Evolutionary conservation across 169 alveolate genomes (phyloP), one percentile per base, ranked within the genome.

Genomic region (Cryptosporidium sp.): DNA sequence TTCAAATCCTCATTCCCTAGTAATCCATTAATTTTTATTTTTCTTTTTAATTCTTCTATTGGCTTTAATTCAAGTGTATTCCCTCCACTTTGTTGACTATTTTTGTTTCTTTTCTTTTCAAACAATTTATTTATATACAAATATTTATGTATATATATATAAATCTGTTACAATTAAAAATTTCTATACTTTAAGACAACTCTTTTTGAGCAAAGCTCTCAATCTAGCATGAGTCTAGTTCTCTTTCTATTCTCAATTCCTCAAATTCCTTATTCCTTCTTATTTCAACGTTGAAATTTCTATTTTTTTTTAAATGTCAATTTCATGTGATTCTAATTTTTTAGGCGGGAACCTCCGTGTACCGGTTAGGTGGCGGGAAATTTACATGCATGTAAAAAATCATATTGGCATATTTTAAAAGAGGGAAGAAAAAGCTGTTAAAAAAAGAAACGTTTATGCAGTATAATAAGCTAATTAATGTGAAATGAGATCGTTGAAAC

Each of bases 281-380:
- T 26, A 35, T 56, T 3, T 48, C 23, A 2, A n/a, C 16, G 29
- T 56, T 26, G 6, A 56, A n/a, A 26, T 6, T 10, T 56, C 7
- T 3, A 16, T 37, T 26, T 56, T 18, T 23, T 37, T 1, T 26
- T 56, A 56, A 56, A 56, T 56, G 67, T 56, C 67, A 56, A 2
- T 23, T 56, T 56, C 37, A 56, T 56, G 67, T 21, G n/a, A 23
- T 21, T 9, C 18, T 21, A 56, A 56, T 10, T 0, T 0, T 56
- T 21, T 23, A 3, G 67, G 67, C 67, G 67, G 67, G 67, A 56
- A 56, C 21, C 4, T 0, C 16, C 31, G 35, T 21, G 35, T 56
- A 56, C 67, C 67, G 37, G 67, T 48, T 16, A 1, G 8, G 9
- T 21, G 67, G 67, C 67, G 67, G 67, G 31, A 56, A 56, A n/a